phyloP scores from a whole-genome alignment of 192 early-diverging fungal genomes.

The Coemansia sp. region DNA sequence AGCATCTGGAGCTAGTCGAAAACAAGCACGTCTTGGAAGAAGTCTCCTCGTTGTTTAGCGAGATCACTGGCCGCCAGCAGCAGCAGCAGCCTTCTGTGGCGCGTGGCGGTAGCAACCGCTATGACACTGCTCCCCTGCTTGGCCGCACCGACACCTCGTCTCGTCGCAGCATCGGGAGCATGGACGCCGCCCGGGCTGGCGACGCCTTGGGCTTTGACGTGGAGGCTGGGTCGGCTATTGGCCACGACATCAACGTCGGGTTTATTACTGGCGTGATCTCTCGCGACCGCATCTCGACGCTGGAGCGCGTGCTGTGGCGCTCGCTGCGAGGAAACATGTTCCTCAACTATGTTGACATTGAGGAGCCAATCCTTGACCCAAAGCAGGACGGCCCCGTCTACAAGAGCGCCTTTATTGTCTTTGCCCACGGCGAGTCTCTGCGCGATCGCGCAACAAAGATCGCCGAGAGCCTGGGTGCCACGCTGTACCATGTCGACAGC shows the following conservation, averaged over 20 bases:
- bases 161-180: constrained; percentile 56
- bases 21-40: constrained; percentile 88
- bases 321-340: constrained; percentile 96
- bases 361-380: constrained; percentile 92
- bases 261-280: constrained; percentile 97
- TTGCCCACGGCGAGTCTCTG: constrained; percentile 94
- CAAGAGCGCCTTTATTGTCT: constrained; percentile 98
- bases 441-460: constrained; percentile 92
- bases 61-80: constrained; percentile 77
- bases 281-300: constrained; percentile 79
- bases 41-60: constrained; percentile 53
- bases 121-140: constrained; percentile 63
- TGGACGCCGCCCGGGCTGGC: constrained; percentile 42
- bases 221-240: constrained; percentile 28
- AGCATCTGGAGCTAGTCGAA: constrained; percentile 89
- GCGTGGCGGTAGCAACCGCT: not conserved
- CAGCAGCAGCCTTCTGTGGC: constrained; percentile 58
- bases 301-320: constrained; percentile 97
- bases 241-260: constrained; percentile 65
- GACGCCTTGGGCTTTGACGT: constrained; percentile 32
- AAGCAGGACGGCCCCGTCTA: constrained; percentile 83
- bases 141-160: constrained; percentile 60
- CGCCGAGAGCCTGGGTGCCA: constrained; percentile 93
- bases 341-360: constrained; percentile 95
- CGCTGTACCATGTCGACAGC: constrained; percentile 88